These are phyloP conservation scores for Acorus calamus DNA, from an alignment of 106 monocot species.

Conservation along the genomic window DNA sequence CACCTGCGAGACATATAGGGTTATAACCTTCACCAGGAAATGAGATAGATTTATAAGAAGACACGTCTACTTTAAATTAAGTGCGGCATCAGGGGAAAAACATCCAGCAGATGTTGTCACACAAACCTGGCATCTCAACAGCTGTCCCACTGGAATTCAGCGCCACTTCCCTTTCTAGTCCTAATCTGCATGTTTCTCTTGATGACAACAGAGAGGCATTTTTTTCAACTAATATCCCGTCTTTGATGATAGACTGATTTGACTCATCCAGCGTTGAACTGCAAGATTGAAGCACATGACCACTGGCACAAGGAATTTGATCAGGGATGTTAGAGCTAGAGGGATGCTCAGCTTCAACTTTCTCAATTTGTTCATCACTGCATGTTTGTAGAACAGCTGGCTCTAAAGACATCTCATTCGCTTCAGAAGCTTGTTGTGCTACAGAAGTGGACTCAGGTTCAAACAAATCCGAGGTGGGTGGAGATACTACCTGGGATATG, in stretches of 20 bases:
- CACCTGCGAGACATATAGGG: conserved; percentile 5
- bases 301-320: neutral
- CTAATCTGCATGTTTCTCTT: conserved; percentile 10
- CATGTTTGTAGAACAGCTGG: too few species aligned
- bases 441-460: conserved; percentile 9
- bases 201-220: conserved; percentile 8
- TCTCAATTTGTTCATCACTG: too few species aligned
- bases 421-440: neutral
- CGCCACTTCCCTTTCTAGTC: conserved; percentile 8
- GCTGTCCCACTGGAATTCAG: conserved; percentile 15
- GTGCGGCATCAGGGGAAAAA: neutral
- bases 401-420: too few species aligned
- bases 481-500: conserved; percentile 3
- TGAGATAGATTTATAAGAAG: neutral
- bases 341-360: too few species aligned
- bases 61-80: neutral
- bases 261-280: conserved; percentile 11
- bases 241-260: conserved; percentile 4
- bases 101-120: neutral
- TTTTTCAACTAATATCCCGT: conserved; percentile 8
- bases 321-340: too few species aligned
- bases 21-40: conserved; percentile 17
- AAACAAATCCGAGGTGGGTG: conserved; percentile 8
- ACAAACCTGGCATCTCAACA: conserved; percentile 42
- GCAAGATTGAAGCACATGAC: conserved; percentile 4